These are phyloP conservation scores for Gossypium ekmanianum DNA, from an alignment of 345 rosid genomes.

Conservation along the genomic window DNA sequence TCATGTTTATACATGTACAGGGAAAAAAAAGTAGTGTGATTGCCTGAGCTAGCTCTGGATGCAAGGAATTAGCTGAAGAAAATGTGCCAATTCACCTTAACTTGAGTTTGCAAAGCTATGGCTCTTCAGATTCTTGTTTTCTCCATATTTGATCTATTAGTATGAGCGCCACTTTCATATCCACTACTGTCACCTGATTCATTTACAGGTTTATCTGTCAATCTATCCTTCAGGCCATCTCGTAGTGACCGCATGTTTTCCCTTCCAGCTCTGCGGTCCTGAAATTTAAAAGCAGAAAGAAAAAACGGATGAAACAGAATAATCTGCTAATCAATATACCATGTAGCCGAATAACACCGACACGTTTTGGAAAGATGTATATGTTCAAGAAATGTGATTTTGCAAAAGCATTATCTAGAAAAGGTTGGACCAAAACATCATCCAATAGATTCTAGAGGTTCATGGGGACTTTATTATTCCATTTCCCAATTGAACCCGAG, in stretches of 20 bases:
- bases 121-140: slow-evolving; percentile 42
- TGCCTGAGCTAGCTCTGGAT: slow-evolving; percentile 3
- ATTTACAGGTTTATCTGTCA: slow-evolving; percentile 40
- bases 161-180: slow-evolving; percentile 52
- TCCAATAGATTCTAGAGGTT: not conserved
- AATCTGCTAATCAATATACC: not conserved
- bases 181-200: slow-evolving; percentile 85
- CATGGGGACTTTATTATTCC: not conserved
- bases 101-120: slow-evolving; percentile 26
- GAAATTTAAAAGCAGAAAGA: slow-evolving; percentile 19
- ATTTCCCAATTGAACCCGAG: not conserved
- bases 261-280: slow-evolving; percentile 56
- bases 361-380: not conserved
- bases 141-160: slow-evolving; percentile 36
- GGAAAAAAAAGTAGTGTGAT: not conserved
- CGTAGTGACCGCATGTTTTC: slow-evolving; percentile 39
- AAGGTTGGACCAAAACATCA: not conserved
- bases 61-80: not conserved
- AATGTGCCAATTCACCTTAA: slow-evolving; percentile 15
- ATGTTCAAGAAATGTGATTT: slow-evolving; percentile 4
- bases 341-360: not conserved
- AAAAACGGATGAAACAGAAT: not conserved
- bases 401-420: not conserved
- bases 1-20: not conserved
- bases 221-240: slow-evolving; percentile 33